Evolutionary conservation across 148 eudicot genomes (phyloP), one percentile per base, ranked within the genome.

Genomic region (Beta vulgaris): DNA sequence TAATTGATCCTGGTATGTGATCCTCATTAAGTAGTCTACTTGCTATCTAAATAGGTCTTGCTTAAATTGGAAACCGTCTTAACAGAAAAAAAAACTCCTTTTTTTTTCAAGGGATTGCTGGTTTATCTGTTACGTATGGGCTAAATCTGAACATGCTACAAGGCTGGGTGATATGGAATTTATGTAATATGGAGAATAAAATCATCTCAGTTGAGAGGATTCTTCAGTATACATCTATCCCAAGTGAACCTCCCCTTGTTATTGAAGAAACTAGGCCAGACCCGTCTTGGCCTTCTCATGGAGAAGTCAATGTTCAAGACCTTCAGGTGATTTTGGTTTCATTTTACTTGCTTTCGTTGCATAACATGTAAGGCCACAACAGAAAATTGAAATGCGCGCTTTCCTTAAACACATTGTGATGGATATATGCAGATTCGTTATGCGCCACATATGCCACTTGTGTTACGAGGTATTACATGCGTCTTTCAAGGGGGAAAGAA

Each of bases 391-490:
- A 12, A 58, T 25, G 37, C 37, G 9, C n/a, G 26, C 36, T 6
- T 16, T 60, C 32, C 18, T 42, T 58, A 6, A 31, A 26, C 10
- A n/a, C 3, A 0, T 16, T 51, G 46, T 11, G 14, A 21, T 59
- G 71, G 2, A 32, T 28, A 5, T 23, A 16, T 77, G 53, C 71
- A 89, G 93, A 82, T 90, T 77, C 89, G 94, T 49, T 90, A 90
- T 82, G 91, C 91, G 29, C 88, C 87, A 3, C 88, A 90, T 58
- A 76, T 90, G 87, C 94, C 94, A n/a, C 85, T 90, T 69, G 94
- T 90, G 43, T 70, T 90, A 65, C 74, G 85, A 74, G 93, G 89
- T 32, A 84, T 90, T 18, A 86, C 87, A 15, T 90, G 91, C 79
- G 84, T 89, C n/a, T 90, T 90, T 62, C 68, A 67, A 7, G 93